Base-by-base conservation (phyloP, 176 grass and related monocot genomes). In the Triticum dicoccoides region DNA sequence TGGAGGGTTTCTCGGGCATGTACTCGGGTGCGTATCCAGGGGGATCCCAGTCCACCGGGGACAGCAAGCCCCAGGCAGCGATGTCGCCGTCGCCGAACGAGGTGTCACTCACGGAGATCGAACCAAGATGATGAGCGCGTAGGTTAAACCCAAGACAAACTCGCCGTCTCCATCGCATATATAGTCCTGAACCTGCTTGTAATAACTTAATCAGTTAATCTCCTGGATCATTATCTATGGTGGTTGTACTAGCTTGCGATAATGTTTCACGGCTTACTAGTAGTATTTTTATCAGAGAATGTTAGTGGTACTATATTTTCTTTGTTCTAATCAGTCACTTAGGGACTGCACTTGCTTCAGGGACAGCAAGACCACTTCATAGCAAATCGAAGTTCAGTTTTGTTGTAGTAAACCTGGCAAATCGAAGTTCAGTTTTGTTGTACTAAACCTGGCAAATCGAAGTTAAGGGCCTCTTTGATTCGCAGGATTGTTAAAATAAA, bases 81-180 rank as follows among this genome's bases (percentile, higher is more conserved):
- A 6, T 61, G 52, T 84, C 81, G 4, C 52, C 52, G 0, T 84
- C 81, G 10, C 65, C 52, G 0, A 79, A 88, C 9, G 87, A 84
- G 81, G 54, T 47, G 37, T 20, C 74, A 15, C 52, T 88, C 27
- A 39, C 87, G 18, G 87, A 79, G 27, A 14, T 84, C 11, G 65
- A 84, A 21, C 87, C 87, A 15, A 83, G 86, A 70, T 79, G 65
- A 88, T 9, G 44, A 51, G 73, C 42, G 41, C 23, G 2, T 24
- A 11, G 9, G n/a, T 65, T 42, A 38, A 23, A 20, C 69, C 34
- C 20, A 38, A 13, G 51, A 54, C 15, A 21, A 59, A 73, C n/a
- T 12, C 12, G 39, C n/a, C 11, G 5, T 45, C n/a, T 44, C 11
- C 20, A 44, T 69, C 33, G 66, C 33, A 8, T 69, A 37, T 54